Base-by-base conservation (phyloP, 192 early-diverging fungal species). In the Gigaspora rosea region DNA sequence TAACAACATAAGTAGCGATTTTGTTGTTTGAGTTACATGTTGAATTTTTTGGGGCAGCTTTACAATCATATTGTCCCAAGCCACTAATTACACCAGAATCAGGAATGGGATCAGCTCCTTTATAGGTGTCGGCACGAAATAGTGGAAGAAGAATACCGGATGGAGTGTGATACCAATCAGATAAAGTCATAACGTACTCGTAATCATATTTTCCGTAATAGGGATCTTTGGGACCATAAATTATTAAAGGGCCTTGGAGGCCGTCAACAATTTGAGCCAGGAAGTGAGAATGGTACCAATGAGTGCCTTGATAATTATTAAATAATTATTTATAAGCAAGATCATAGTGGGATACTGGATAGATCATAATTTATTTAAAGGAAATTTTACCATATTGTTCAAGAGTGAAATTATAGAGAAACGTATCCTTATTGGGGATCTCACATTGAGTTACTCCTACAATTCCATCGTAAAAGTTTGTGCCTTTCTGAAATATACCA, bases 401-500 rank as follows among this genome's bases (percentile, higher is more conserved):
- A 5, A 76, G 51, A 0, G 81, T 78, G 48, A 79, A 79, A 71
- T 78, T 77, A 48, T 82, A 79, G 47, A 69, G 72, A 16, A 82
- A 79, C 10, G 47, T 73, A 57, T 61, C 48, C 1, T 75, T 66
- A 11, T 74, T 62, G 62, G 81, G 81, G 10, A 82, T 82, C 13
- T 78, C 33, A 62, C 81, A 82, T 22, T 82, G 81, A 0, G 81
- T 88, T 12, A 85, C 71, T 3, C 80, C 81, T 8, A 76, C 50
- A 7, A 82, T 75, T 15, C 87, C 87, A 59, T 88, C 87, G 81
- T 85, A 85, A 78, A 81, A 85, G 73, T 62, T 82, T 22, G 80
- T 86, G 71, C 75, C 76, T 52, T 82, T 83, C 73, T 88, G 87
- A 67, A 83, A 87, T 80, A 87, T 86, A 58, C 87, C 87, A 11